Conservation (phyloP, 495 filamentous ascomycete species). For the Penicillium paxilli region DNA sequence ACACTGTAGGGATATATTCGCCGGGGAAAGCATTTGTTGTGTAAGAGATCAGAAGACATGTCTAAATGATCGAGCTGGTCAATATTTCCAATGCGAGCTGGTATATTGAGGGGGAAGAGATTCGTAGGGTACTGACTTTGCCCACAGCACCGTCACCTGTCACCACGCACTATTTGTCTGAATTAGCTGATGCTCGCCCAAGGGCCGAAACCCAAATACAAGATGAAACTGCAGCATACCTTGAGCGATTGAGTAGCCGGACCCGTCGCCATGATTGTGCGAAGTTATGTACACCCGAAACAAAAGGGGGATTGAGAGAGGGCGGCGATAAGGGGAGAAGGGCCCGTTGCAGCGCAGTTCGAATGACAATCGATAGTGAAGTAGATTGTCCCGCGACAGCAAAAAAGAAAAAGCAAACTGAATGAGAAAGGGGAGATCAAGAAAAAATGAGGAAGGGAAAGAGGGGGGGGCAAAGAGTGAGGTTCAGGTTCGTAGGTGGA, state of each 20-base stretch:
- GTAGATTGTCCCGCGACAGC: not conserved
- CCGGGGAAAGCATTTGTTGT: conserved; percentile 99
- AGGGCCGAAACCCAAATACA: not conserved
- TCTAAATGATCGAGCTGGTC: conserved; percentile 53
- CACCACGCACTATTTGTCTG: conserved; percentile 77
- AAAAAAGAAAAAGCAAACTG: not conserved
- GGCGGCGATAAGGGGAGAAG: conserved; percentile 14
- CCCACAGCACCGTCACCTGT: conserved; percentile 98
- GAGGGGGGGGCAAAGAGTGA: conserved; percentile 4
- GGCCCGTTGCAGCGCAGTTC: not conserved
- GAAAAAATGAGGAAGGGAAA: conserved; percentile 7
- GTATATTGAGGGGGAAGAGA: conserved; percentile 1
- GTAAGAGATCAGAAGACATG: conserved; percentile 98
- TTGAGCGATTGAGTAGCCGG: conserved; percentile 74
- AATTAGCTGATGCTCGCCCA: conserved; percentile 15
- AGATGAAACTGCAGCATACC: conserved; percentile 43
- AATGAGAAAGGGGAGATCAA: conserved; percentile 2
- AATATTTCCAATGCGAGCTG: conserved; percentile 1
- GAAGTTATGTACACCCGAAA: conserved; percentile 22
- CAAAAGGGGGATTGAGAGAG: conserved; percentile 12
- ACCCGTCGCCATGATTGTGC: conserved; percentile 59
- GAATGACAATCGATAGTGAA: not conserved
- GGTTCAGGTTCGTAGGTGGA: conserved; percentile 6
- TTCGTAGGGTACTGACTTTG: conserved; percentile 63
- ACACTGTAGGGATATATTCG: conserved; percentile 99